phyloP scores from a whole-genome alignment of 768 basidiomycete species.

The Boletus vermiculosoides region DNA sequence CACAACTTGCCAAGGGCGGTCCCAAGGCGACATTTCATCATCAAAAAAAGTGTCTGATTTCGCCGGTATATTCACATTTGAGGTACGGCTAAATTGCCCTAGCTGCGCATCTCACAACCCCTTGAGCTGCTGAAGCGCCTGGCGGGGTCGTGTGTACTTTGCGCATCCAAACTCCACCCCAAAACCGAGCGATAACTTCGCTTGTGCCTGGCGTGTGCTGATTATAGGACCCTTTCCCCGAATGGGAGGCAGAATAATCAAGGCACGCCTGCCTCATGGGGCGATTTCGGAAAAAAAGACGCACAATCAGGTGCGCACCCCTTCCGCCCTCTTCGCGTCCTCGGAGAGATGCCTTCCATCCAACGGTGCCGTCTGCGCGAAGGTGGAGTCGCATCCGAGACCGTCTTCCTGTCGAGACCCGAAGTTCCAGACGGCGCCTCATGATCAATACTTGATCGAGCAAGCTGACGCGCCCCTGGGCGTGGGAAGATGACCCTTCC shows the following conservation, averaged over 20 bases:
- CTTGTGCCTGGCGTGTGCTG: slow-evolving; percentile 9
- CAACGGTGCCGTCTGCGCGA: not conserved
- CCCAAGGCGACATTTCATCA: not conserved
- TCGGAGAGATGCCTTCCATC: not conserved
- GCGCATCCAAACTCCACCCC: slow-evolving; percentile 13
- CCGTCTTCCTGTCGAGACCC: not conserved
- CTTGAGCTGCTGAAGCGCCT: not conserved
- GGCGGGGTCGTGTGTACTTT: slow-evolving; percentile 1
- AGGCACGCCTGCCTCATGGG: slow-evolving; percentile 10
- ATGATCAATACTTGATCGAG: not conserved
- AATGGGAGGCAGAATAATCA: not conserved
- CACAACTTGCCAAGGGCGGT: not conserved
- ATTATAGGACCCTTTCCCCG: slow-evolving; percentile 2
- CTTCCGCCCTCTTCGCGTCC: slow-evolving; percentile 9
- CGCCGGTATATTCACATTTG: not conserved
- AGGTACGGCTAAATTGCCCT: not conserved
- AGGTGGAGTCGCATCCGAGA: not conserved
- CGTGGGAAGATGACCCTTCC: not conserved
- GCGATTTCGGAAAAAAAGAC: not conserved
- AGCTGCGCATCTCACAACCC: not conserved
- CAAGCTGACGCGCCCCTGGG: not conserved
- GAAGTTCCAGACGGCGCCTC: not conserved
- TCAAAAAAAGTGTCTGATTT: not conserved
- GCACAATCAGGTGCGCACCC: not conserved
- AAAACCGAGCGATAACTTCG: not conserved